Evolutionary conservation across 2,329 filamentous ascomycete species (phyloP).

Genomic region (Arthrobotrys iridis): DNA sequence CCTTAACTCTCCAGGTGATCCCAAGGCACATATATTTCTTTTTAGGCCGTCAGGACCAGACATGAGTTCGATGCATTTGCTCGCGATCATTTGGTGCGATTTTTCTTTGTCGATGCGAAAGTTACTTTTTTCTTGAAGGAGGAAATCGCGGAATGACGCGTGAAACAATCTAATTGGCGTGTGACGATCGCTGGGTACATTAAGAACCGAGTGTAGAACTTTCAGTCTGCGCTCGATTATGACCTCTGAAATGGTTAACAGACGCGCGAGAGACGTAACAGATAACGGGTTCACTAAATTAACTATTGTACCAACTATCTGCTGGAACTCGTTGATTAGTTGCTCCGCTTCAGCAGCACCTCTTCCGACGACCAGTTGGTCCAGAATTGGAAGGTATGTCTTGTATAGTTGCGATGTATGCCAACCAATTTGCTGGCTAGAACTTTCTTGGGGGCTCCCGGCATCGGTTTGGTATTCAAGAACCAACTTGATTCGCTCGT

Average conservation of each 20-base stretch:
- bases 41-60: background rate
- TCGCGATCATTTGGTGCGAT: background rate
- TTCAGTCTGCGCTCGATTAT: background rate
- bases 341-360: background rate
- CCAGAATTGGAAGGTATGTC: constrained; percentile 24
- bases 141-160: background rate
- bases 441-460: background rate
- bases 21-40: background rate
- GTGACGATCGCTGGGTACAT: background rate
- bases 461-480: background rate
- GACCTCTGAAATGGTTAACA: background rate
- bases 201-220: background rate
- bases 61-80: background rate
- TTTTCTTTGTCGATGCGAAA: background rate
- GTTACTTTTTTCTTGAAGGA: background rate
- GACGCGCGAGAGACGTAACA: background rate
- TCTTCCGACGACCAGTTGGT: background rate
- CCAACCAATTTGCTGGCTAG: background rate
- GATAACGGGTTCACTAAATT: background rate
- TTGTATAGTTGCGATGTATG: constrained; percentile 2
- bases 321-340: background rate
- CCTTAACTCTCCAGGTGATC: constrained; percentile 16
- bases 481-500: constrained; percentile 1
- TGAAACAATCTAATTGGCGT: background rate
- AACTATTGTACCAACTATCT: constrained; percentile 2